Evolutionary conservation across 2,329 filamentous ascomycete species (phyloP), one percentile per base, ranked within the genome.

Genomic region (Polychaeton citri): DNA sequence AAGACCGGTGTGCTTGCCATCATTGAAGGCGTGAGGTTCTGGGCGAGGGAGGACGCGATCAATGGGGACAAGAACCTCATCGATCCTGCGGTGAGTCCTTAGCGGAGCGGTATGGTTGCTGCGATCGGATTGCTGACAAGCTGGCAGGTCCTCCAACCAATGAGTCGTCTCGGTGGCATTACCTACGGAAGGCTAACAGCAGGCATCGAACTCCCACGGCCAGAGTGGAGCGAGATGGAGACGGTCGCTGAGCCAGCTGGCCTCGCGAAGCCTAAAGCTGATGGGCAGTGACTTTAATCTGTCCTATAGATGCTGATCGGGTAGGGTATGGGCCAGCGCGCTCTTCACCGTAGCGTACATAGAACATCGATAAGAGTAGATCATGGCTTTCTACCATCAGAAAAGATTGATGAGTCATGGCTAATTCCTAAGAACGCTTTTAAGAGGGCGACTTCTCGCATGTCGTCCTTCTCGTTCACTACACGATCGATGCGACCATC

Each of bases 21-120:
- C 21, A 66, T 95, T 9, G 85, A 95, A 62, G 88, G 85, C 0
- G 77, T 81, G 21, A 69, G 79, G 19, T 94, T 95, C 54, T 95
- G 87, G 85, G 85, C 78, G 2, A 65, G 87, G 36, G 84, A 92
- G 55, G 88, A 95, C 61, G 86, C 86, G 2, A 64, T 94, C 41
- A 83, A 93, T 48, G 74, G 82, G 53, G 78, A 85, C 6, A 71
- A 67, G 51, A 84, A 76, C 45, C 49, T 83, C 30, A 66, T 96
- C 38, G 81, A 92, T 57, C 74, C 83, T 8, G 70, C 63, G 35
- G 74, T 79, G 54, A 62, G 71, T 62, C 30, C 18, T 17, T 26
- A 26, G 8, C 16, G 45, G 20, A 16, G 7, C 30, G 35, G 33
- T 21, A 24, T 13, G 33, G 13, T 15, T 26, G 15, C 16, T 12